These are phyloP conservation scores for Alopecurus myosuroides DNA, from an alignment of 176 grass and related monocot species.

Conservation along the genomic window DNA sequence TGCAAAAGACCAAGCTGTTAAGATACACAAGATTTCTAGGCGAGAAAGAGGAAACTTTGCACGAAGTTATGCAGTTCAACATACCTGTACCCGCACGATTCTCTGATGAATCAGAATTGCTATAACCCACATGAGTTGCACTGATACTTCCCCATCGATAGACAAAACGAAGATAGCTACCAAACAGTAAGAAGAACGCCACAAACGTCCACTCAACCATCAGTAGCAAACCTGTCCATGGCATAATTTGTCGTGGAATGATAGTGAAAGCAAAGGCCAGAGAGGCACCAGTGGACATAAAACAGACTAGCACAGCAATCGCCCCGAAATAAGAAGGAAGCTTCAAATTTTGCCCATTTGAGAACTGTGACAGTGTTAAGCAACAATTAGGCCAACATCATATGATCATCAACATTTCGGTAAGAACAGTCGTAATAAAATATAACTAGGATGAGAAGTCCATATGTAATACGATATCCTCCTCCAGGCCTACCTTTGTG, in stretches of 20 bases:
- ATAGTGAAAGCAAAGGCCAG: conserved; percentile 61
- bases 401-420: background rate
- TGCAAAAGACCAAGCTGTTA: conserved; percentile 35
- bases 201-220: conserved; percentile 79
- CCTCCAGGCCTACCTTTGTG: background rate
- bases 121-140: conserved; percentile 43
- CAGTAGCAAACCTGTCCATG: conserved; percentile 82
- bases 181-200: conserved; percentile 70
- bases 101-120: conserved; percentile 38
- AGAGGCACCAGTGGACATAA: conserved; percentile 52
- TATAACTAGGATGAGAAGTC: background rate
- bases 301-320: conserved; percentile 51
- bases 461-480: conserved; percentile 2
- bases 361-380: conserved; percentile 42
- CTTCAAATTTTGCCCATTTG: conserved; percentile 42
- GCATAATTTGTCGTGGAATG: conserved; percentile 75
- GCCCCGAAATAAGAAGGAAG: conserved; percentile 69
- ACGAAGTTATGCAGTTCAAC: conserved; percentile 27
- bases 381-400: conserved; percentile 12
- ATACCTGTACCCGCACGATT: conserved; percentile 62
- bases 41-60: background rate
- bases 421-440: conserved; percentile 2
- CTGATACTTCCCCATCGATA: conserved; percentile 61
- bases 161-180: conserved; percentile 59
- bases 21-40: background rate